A percentile compares a stretch with the other conserved stretches of the same genome.
phyloP scores from a whole-genome alignment of 225 moss, liverwort and hornwort species.

The Physcomitrium patens region DNA sequence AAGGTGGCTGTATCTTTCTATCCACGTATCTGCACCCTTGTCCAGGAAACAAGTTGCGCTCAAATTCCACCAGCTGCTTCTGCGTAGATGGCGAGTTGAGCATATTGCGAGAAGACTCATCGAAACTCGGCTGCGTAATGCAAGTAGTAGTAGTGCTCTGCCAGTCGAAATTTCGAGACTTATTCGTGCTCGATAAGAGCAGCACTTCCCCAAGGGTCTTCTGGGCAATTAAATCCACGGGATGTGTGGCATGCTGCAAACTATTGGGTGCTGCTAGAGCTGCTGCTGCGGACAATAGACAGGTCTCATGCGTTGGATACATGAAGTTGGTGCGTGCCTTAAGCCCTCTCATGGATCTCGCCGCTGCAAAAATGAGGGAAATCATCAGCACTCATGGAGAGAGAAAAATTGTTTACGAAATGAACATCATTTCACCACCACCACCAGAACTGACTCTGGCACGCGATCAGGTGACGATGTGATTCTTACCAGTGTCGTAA shows the following conservation, averaged over 20 bases:
- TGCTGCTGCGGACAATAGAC: constrained; percentile 37
- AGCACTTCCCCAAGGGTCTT: constrained; percentile 41
- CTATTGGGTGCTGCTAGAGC: constrained; percentile 36
- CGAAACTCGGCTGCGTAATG: constrained; percentile 23
- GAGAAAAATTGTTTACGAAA: too few relatives aligned
- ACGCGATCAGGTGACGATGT: not conserved
- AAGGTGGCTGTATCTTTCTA: constrained; percentile 20
- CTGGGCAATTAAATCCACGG: constrained; percentile 43
- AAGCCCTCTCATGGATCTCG: constrained; percentile 71
- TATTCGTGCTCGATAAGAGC: constrained; percentile 30
- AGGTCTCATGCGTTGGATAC: constrained; percentile 59
- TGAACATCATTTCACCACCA: not conserved
- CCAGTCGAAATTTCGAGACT: constrained; percentile 38
- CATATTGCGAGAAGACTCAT: constrained; percentile 24
- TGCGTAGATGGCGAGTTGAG: constrained; percentile 17
- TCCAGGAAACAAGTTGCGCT: constrained; percentile 25
- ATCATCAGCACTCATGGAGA: too few relatives aligned
- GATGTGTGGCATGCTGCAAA: constrained; percentile 27
- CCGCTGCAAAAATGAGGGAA: constrained; percentile 37
- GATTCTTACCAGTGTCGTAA: constrained; percentile 58
- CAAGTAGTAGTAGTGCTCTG: not conserved
- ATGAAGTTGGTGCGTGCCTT: constrained; percentile 89
- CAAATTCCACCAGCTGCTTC: constrained; percentile 27
- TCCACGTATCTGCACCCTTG: constrained; percentile 33
- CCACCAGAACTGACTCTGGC: not conserved